A percentile compares a stretch with the other conserved stretches of the same genome.
phyloP scores from a whole-genome alignment of 2,329 filamentous ascomycete genomes.

The Trichoderma polysporum region DNA sequence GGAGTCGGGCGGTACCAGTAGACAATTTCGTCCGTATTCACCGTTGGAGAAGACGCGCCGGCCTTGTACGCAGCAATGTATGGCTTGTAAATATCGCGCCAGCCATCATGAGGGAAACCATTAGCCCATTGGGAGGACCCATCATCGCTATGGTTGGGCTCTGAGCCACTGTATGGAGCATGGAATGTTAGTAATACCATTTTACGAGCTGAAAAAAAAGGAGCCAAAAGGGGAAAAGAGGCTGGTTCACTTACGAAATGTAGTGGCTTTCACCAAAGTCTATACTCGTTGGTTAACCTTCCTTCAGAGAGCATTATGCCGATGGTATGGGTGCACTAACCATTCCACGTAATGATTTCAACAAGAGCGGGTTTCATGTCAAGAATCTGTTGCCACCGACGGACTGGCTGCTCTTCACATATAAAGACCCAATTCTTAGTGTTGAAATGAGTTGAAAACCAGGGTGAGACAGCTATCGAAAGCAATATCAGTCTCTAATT shows the following conservation, averaged over 20 bases:
- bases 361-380: slow-evolving; percentile 27
- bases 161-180: slow-evolving; percentile 20
- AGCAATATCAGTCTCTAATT: background rate
- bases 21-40: slow-evolving; percentile 28
- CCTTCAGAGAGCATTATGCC: too few relatives aligned
- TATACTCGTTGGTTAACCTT: background rate
- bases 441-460: slow-evolving; percentile 29
- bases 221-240: background rate
- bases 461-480: slow-evolving; percentile 25
- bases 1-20: slow-evolving; percentile 29
- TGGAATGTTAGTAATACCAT: background rate
- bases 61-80: slow-evolving; percentile 28
- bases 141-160: slow-evolving; percentile 39
- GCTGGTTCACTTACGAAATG: slow-evolving; percentile 23
- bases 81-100: slow-evolving; percentile 26
- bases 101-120: slow-evolving; percentile 42
- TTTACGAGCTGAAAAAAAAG: background rate
- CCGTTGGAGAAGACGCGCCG: slow-evolving; percentile 21
- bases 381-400: slow-evolving; percentile 28
- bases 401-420: slow-evolving; percentile 26
- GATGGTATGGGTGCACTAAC: background rate
- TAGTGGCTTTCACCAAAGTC: slow-evolving; percentile 29
- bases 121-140: slow-evolving; percentile 49
- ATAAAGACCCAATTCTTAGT: slow-evolving; percentile 29
- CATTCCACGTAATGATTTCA: slow-evolving; percentile 27